Percentiles rank a stretch among this genome's conserved stretches.
These are phyloP conservation scores for Lentinula detonsa DNA, from an alignment of 768 basidiomycete species.

Conservation along the genomic window DNA sequence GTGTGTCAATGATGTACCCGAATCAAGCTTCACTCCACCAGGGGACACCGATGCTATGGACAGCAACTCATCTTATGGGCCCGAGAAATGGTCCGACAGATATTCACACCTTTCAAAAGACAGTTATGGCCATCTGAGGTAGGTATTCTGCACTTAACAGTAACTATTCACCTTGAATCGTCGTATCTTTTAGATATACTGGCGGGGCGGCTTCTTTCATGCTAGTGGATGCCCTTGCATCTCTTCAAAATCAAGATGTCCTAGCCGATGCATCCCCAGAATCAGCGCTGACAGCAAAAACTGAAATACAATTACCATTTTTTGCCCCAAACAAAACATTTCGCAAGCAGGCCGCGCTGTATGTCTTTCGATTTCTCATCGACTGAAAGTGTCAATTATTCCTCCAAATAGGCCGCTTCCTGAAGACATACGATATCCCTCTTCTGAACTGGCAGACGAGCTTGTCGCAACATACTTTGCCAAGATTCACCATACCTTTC, in stretches of 20 bases:
- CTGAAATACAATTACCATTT: slow-evolving; percentile 10
- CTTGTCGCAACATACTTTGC: slow-evolving; percentile 13
- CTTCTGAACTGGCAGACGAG: slow-evolving; percentile 11
- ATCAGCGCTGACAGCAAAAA: not conserved
- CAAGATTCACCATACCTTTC: slow-evolving; percentile 13
- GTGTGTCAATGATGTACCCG: not conserved
- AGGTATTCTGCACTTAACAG: not conserved
- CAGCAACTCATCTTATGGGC: slow-evolving; percentile 1
- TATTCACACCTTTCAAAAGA: slow-evolving; percentile 13
- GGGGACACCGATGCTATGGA: not conserved
- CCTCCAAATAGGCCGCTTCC: slow-evolving; percentile 8
- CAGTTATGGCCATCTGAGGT: slow-evolving; percentile 14
- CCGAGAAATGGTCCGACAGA: slow-evolving; percentile 13
- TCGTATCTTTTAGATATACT: slow-evolving; percentile 8
- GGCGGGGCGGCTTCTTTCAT: slow-evolving; percentile 12
- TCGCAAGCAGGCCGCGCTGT: slow-evolving; percentile 7
- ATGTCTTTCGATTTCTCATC: not conserved
- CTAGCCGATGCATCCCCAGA: slow-evolving; percentile 5
- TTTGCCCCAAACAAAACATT: slow-evolving; percentile 8
- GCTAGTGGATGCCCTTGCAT: slow-evolving; percentile 12
- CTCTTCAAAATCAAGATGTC: slow-evolving; percentile 5
- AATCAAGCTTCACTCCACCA: not conserved
- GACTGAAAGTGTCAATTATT: not conserved
- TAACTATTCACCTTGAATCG: not conserved
- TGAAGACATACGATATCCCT: slow-evolving; percentile 11